A percentile compares a stretch with the other conserved stretches of the same genome.
Conservation (phyloP, 164 flowering plant species). For the Macadamia integrifolia region DNA sequence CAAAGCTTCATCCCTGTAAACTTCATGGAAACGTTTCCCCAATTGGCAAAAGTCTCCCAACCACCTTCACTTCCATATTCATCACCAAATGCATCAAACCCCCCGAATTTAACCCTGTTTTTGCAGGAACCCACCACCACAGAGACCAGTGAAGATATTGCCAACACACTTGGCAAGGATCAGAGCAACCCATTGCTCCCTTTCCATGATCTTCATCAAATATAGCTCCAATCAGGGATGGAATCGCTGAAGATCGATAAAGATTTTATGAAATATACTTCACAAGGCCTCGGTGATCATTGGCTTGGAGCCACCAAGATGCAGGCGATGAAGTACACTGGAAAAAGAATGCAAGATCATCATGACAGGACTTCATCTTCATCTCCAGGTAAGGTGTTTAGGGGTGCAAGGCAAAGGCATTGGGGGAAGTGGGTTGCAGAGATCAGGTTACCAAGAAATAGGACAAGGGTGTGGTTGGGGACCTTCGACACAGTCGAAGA, state of each 20-base stretch:
- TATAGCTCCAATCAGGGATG: slow-evolving; percentile 14
- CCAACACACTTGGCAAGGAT: background rate
- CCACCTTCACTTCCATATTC: slow-evolving; percentile 21
- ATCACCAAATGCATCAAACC: slow-evolving; percentile 9
- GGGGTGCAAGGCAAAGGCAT: slow-evolving; percentile 93
- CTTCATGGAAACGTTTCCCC: slow-evolving; percentile 38
- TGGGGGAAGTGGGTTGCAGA: slow-evolving; percentile 99
- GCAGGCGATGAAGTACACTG: slow-evolving; percentile 51
- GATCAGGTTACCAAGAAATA: slow-evolving; percentile 75
- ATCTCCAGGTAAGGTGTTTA: slow-evolving; percentile 42
- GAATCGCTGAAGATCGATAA: slow-evolving; percentile 32
- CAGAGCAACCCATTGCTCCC: slow-evolving; percentile 8
- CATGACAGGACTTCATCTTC: slow-evolving; percentile 18
- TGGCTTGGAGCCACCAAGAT: slow-evolving; percentile 60
- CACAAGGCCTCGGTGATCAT: slow-evolving; percentile 19
- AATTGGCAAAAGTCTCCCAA: slow-evolving; percentile 18
- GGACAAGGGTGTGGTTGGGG: slow-evolving; percentile 88
- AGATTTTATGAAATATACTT: slow-evolving; percentile 6
- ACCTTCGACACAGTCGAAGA: slow-evolving; percentile 81
- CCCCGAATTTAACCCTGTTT: slow-evolving; percentile 43
- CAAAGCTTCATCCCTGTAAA: slow-evolving; percentile 23
- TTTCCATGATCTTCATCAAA: slow-evolving; percentile 18
- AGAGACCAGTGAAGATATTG: slow-evolving; percentile 3
- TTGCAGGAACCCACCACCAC: slow-evolving; percentile 27
- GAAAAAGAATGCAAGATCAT: slow-evolving; percentile 21